Evolutionary conservation across 1,139 yeast species (phyloP), one percentile per base, ranked within the genome.

Genomic region (Yamadazyma blattariae): DNA sequence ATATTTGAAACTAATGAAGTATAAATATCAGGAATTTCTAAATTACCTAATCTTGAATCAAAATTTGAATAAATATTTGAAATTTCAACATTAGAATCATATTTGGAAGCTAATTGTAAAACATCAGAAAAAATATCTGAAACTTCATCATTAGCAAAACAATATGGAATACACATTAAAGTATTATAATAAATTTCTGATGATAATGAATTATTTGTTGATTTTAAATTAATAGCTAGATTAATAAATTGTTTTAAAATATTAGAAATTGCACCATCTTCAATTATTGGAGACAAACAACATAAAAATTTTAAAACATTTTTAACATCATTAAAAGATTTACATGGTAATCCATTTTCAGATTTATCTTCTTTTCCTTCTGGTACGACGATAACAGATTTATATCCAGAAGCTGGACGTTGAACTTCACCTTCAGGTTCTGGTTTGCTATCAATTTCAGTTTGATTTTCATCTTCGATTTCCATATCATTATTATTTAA

Each of bases 291-390:
- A 2, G 79, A 59, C 40, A 87, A 61, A 9, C 82, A 59, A 2
- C 87, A 79, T 45, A 88, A 64, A 46, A 89, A 79, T 50, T 96
- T 77, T 43, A 87, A 56, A 20, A 82, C 61, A 15, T 85, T 68
- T 57, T 92, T 89, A 44, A 86, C 60, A 44, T 77, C 76, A 46
- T 82, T 82, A 78, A 88, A 85, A 19, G 20, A 11, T 5, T 11
- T 9, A 17, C 19, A 17, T 5, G 5, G 5, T 7, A 17, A 17
- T 17, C 19, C 19, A 7, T 7, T 17, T 17, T 17, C 19, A 5
- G 7, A 7, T n/a, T n/a, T n/a, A n/a, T n/a, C n/a, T 5, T 17
- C 5, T 7, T 17, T 17, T 17, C 19, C 19, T n/a, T n/a, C n/a
- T n/a, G n/a, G n/a, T n/a, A n/a, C n/a, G n/a, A n/a, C n/a, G n/a